phyloP scores from a whole-genome alignment of 768 basidiomycete species.

The Suillus variegatus region DNA sequence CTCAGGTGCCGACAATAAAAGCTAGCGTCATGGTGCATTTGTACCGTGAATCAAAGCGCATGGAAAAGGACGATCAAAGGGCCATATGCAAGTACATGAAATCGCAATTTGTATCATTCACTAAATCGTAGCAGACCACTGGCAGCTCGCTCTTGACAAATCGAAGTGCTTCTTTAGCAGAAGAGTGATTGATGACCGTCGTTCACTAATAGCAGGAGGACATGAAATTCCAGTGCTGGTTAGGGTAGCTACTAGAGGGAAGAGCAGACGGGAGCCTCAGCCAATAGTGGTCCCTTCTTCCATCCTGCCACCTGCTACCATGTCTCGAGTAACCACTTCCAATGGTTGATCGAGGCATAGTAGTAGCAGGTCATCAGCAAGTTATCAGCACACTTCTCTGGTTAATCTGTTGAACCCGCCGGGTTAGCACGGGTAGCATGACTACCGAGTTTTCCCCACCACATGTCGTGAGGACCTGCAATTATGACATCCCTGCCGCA shows the following conservation, averaged over 20 bases:
- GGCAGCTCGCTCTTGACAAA: neutral
- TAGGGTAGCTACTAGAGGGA: neutral
- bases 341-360: neutral
- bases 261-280: neutral
- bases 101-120: too few species aligned
- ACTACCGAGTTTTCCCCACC: neutral
- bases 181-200: neutral
- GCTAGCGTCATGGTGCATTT: too few species aligned
- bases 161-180: neutral
- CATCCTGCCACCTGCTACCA: too few species aligned
- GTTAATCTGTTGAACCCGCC: neutral
- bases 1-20: too few species aligned
- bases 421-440: neutral
- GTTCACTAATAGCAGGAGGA: neutral
- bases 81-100: too few species aligned
- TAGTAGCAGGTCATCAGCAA: neutral
- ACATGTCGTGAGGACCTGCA: neutral
- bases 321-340: neutral
- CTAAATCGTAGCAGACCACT: too few species aligned
- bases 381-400: neutral
- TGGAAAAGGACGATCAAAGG: too few species aligned
- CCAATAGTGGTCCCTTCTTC: too few species aligned
- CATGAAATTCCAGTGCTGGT: neutral
- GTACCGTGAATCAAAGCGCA: too few species aligned
- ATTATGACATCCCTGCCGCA: neutral